Conservation (phyloP, 331 rosid genomes). For the Prunus yedoensis region DNA sequence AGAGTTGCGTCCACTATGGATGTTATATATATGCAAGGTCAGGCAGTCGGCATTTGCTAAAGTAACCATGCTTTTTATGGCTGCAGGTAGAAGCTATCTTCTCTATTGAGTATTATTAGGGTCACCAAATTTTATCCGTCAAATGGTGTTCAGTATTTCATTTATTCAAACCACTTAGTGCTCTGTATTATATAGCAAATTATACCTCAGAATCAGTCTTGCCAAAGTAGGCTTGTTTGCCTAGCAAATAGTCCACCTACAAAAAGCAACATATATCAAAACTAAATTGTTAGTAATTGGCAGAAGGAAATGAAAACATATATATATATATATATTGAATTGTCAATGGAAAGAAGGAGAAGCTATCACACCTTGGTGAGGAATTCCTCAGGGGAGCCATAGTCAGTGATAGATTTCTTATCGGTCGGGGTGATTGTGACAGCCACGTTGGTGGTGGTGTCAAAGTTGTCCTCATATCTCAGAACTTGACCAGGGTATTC, state of each 20-base stretch:
- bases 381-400: constrained; percentile 77
- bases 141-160: background rate
- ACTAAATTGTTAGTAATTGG: constrained; percentile 23
- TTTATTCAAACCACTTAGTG: background rate
- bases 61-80: no score
- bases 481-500: constrained; percentile 88
- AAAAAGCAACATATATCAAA: constrained; percentile 19
- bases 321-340: background rate
- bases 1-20: no score
- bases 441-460: constrained; percentile 55
- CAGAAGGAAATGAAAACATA: background rate
- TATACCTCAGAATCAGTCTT: constrained; percentile 93
- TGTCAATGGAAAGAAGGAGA: background rate
- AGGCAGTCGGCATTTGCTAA: no score
- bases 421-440: constrained; percentile 76
- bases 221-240: constrained; percentile 83
- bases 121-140: background rate
- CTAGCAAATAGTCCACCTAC: constrained; percentile 90
- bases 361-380: constrained; percentile 49
- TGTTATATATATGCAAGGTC: no score
- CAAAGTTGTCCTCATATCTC: constrained; percentile 89
- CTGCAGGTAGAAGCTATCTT: background rate
- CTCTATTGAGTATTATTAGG: background rate
- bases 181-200: background rate
- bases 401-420: constrained; percentile 83